Evolutionary conservation across 768 basidiomycete genomes (phyloP), one percentile per base, ranked within the genome.

Genomic region (Leucocoprinus sp.): DNA sequence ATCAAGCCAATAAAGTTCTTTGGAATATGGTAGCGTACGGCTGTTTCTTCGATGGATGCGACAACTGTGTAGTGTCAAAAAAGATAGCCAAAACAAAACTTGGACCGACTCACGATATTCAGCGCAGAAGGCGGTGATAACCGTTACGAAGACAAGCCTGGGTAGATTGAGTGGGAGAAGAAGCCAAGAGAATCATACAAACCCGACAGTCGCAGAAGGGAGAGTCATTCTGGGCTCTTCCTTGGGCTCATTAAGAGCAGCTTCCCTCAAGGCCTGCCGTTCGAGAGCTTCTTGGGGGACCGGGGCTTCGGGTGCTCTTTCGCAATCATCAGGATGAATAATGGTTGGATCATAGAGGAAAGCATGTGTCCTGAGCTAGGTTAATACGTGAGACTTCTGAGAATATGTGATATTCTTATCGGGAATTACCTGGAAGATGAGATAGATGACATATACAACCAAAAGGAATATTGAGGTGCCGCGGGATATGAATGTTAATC

Each of bases 41-140:
- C 89, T 19, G 87, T 89, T 59, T 93, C 91, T 60, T 95, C 93
- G 52, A 96, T 95, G 3, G 88, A 90, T 2, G 83, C 85, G 28
- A 95, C 91, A 61, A 91, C 87, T 89, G 43, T 26, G 15, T 14
- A 36, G 14, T 22, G 44, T 74, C 66, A 70, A 33, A 17, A 19
- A 38, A 14, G 17, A 38, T 9, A 24, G 2, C 15, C 9, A 19
- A 40, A 5, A 12, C 22, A 17, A 5, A 27, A 21, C 12, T 8
- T 14, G n/a, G 9, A 8, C 9, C 9, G 8, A 76, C 82, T 57
- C 58, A 84, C 87, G 64, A 57, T 80, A 87, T 60, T 96, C 93
- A 22, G 93, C 92, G 53, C 87, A 90, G 66, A 95, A 90, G 0
- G 88, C 75, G 0, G 91, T 95, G 37, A 87, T 57, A 37, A 93